Base-by-base conservation (phyloP, 306 rosid species). In the Arachis stenosperma region DNA sequence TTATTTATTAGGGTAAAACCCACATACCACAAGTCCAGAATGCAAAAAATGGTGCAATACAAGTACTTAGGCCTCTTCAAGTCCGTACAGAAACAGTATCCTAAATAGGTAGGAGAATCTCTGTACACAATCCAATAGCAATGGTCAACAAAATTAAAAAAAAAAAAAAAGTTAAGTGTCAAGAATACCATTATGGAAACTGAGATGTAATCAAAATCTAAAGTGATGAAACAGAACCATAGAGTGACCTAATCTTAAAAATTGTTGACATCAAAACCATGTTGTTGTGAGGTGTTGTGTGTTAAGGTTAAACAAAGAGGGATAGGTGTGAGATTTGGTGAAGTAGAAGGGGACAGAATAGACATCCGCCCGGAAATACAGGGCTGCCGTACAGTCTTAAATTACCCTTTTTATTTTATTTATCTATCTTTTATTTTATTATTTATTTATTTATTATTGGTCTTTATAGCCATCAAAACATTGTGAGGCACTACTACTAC, bases 331-430 rank as follows among this genome's bases (percentile, higher is more conserved):
- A 84, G 92, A 89, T 85, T 91, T 94, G 90, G 81, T 50, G 83
- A 79, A 73, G 92, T 82, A 83, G 87, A 91, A 82, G 91, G 90
- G 96, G 98, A 91, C 98, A 91, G 85, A 86, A 90, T 90, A 87
- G 96, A 90, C 99, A 91, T 90, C 93, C 90, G 66, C 86, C 96
- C 98, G 96, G 83, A 91, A 88, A 89, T 91, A 84, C 89, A 87
- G 97, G 96, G 91, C 50, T 64, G 30, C 89, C 92, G 92, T 90
- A 90, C 98, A 82, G 59, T 48, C 64, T 74, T 63, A 65, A 75
- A 81, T 63, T 66, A 61, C 76, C 62, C 4, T 33, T 33, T 33
- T 33, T 33, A 2, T 33, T 33, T 33, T 4, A 33, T 70, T 65
- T 72, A 76, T 86, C 81, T 78, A 70, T 74, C 12, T 60, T 69